Conservation (phyloP, 495 filamentous ascomycete species). For the Xylaria telfairii region DNA sequence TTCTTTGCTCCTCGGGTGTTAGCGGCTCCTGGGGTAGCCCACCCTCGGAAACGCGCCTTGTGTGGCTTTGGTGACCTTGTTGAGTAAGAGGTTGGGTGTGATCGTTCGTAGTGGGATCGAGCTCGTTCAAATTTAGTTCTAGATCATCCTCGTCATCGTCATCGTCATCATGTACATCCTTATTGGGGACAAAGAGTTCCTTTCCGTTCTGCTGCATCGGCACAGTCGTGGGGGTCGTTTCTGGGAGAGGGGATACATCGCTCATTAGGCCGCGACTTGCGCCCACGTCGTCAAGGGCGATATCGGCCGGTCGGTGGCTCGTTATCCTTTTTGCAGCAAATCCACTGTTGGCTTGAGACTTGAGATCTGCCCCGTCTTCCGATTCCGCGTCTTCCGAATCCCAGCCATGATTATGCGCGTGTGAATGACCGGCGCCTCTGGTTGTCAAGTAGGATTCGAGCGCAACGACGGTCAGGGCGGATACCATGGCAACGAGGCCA, state of each 20-base stretch:
- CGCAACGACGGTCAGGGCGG: slow-evolving; percentile 74
- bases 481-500: slow-evolving; percentile 77
- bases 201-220: slow-evolving; percentile 24
- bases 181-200: slow-evolving; percentile 17
- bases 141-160: slow-evolving; percentile 52
- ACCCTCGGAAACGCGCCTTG: slow-evolving; percentile 37
- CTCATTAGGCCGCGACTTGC: slow-evolving; percentile 54
- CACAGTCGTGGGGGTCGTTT: slow-evolving; percentile 43
- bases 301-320: slow-evolving; percentile 45
- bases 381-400: slow-evolving; percentile 46
- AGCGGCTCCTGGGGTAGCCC: slow-evolving; percentile 31
- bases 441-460: slow-evolving; percentile 79
- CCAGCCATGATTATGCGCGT: slow-evolving; percentile 45
- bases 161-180: slow-evolving; percentile 30
- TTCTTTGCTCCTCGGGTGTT: slow-evolving; percentile 55
- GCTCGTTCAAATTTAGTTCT: slow-evolving; percentile 60
- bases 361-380: slow-evolving; percentile 30
- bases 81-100: slow-evolving; percentile 35
- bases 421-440: slow-evolving; percentile 59
- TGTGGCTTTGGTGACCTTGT: slow-evolving; percentile 12
- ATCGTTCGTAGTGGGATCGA: slow-evolving; percentile 43
- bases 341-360: slow-evolving; percentile 28
- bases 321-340: slow-evolving; percentile 34
- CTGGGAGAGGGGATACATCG: slow-evolving; percentile 55
- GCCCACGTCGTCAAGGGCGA: slow-evolving; percentile 51